Conservation (phyloP, 2,329 filamentous ascomycete species). For the Diaporthe sp. region DNA sequence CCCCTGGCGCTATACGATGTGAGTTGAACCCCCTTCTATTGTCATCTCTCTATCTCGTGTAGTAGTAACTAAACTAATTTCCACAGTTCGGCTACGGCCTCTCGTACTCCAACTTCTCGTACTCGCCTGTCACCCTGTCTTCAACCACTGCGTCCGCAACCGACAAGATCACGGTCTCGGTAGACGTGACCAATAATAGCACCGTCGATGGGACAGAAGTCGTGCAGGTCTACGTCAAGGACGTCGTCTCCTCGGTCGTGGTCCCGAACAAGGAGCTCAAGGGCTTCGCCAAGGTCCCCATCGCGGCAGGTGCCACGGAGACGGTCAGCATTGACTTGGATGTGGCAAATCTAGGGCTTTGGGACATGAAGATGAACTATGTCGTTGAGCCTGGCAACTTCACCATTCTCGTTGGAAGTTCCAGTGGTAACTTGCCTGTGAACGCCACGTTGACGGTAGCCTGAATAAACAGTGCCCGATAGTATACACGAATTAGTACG, state of each 20-base stretch:
- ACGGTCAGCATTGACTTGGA: constrained; percentile 64
- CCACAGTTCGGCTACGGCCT: constrained; percentile 74
- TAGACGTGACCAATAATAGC: constrained; percentile 73
- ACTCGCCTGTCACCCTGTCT: constrained; percentile 67
- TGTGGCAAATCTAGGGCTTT: constrained; percentile 71
- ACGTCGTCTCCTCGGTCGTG: constrained; percentile 72
- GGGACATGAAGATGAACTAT: constrained; percentile 76
- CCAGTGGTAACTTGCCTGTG: constrained; percentile 68
- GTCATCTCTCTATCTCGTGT: background rate
- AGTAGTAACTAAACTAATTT: background rate
- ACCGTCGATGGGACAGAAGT: constrained; percentile 74
- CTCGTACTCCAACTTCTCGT: constrained; percentile 75
- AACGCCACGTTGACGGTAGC: constrained; percentile 70
- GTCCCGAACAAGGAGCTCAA: constrained; percentile 75
- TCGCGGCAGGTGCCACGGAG: constrained; percentile 72
- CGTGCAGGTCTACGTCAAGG: constrained; percentile 77
- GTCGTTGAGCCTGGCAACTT: constrained; percentile 82
- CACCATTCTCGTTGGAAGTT: constrained; percentile 71
- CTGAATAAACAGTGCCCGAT: constrained; percentile 39
- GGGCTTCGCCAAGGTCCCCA: constrained; percentile 76
- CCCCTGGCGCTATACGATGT: constrained; percentile 70
- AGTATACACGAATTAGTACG: background rate
- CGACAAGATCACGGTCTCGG: constrained; percentile 70
- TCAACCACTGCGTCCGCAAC: constrained; percentile 59
- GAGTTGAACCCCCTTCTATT: background rate